Percentiles rank a stretch among this genome's conserved stretches.
These are phyloP conservation scores for Ustilago tritici DNA, from an alignment of 1,284 basidiomycete genomes.

Conservation along the genomic window DNA sequence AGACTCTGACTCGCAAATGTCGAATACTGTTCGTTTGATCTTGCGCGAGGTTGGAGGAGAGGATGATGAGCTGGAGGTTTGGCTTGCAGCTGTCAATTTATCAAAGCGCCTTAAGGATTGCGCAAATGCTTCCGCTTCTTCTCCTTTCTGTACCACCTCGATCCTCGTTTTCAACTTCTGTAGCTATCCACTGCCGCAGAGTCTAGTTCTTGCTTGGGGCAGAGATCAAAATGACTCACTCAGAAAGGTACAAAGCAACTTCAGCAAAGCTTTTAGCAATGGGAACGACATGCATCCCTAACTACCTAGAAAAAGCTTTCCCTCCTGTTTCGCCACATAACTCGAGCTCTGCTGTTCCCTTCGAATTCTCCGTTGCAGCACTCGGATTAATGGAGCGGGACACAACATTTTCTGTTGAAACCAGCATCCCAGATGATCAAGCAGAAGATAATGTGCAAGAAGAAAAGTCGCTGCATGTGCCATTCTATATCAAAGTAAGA, in stretches of 20 bases:
- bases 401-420: not conserved
- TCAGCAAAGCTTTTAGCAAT: conserved; percentile 2
- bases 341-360: not conserved
- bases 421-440: not conserved
- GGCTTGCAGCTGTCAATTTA: conserved; percentile 2
- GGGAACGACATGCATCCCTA: conserved; percentile 2
- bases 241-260: not conserved
- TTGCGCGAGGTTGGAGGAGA: not conserved
- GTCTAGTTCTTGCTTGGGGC: too few species aligned
- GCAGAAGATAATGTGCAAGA: not conserved
- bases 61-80: too few species aligned
- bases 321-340: not conserved
- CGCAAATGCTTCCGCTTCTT: not conserved
- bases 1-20: conserved; percentile 35
- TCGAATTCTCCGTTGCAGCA: not conserved
- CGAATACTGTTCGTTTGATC: conserved; percentile 1
- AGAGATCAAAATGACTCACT: not conserved
- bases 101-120: not conserved
- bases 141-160: not conserved
- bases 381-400: not conserved
- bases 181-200: too few species aligned
- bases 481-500: conserved; percentile 33
- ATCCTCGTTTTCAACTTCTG: not conserved
- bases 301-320: conserved; percentile 5
- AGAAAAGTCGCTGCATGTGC: conserved; percentile 1